phyloP scores from a whole-genome alignment of 2,329 filamentous ascomycete genomes.

The Gyromitra esculenta region DNA sequence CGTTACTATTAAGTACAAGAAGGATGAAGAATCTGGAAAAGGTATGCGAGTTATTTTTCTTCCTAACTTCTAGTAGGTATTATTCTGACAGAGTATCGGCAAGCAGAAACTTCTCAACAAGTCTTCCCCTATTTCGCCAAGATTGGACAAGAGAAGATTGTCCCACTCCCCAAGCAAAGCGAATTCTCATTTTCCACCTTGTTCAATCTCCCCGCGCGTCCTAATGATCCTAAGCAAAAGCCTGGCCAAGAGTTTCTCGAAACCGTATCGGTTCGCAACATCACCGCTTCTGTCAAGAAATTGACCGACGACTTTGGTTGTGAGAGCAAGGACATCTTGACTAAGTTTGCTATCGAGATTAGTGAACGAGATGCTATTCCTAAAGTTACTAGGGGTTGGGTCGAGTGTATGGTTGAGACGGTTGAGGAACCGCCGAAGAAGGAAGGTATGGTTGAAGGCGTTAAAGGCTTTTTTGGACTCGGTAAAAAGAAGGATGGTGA shows the following conservation, averaged over 20 bases:
- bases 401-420: constrained; percentile 84
- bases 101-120: constrained; percentile 73
- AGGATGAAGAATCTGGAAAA: constrained; percentile 65
- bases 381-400: constrained; percentile 76
- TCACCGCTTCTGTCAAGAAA: constrained; percentile 82
- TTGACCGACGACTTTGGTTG: constrained; percentile 84
- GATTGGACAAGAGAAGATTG: constrained; percentile 80
- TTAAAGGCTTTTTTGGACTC: constrained; percentile 96
- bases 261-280: constrained; percentile 79
- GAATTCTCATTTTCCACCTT: constrained; percentile 84
- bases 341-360: constrained; percentile 80
- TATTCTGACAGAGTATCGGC: constrained; percentile 13
- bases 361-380: constrained; percentile 79
- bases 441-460: constrained; percentile 86
- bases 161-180: constrained; percentile 75
- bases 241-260: constrained; percentile 69
- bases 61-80: not conserved
- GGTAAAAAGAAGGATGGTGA: constrained; percentile 84
- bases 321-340: constrained; percentile 76
- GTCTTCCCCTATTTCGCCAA: constrained; percentile 82
- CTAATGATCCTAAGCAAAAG: constrained; percentile 58
- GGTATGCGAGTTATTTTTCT: constrained; percentile 55
- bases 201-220: constrained; percentile 71
- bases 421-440: constrained; percentile 68
- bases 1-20: constrained; percentile 81